Percentiles rank a stretch among this genome's conserved stretches.
These are phyloP conservation scores for Eucalyptus erythrocorys DNA, from an alignment of 345 rosid genomes.

Conservation along the genomic window DNA sequence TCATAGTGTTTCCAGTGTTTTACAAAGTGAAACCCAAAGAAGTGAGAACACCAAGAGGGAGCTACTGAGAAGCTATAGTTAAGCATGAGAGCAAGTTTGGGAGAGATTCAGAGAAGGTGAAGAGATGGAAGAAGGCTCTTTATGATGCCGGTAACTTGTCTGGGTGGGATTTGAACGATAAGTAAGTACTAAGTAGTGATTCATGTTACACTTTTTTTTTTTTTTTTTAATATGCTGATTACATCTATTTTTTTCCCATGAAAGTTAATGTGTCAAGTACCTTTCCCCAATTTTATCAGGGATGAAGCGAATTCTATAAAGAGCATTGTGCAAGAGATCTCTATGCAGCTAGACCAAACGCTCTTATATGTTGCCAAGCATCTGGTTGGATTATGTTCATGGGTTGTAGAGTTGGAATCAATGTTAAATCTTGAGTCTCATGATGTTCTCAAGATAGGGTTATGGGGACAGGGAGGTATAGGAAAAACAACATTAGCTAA, in stretches of 20 bases:
- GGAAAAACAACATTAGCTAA: background rate
- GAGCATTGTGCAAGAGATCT: background rate
- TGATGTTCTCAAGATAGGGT: background rate
- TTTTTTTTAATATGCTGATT: background rate
- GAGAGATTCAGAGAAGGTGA: background rate
- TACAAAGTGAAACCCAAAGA: background rate
- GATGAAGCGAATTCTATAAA: background rate
- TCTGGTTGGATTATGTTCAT: fast-evolving
- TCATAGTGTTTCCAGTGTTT: background rate
- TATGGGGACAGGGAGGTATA: background rate
- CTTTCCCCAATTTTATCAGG: fast-evolving
- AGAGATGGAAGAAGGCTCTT: background rate
- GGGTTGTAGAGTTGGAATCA: fast-evolving
- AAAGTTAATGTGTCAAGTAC: too few species aligned
- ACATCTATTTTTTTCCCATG: background rate
- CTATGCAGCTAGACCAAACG: fast-evolving
- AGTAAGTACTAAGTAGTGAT: background rate
- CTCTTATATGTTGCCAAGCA: background rate
- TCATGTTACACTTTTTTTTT: fast-evolving
- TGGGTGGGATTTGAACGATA: fast-evolving
- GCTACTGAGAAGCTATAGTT: background rate
- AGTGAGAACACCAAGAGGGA: background rate
- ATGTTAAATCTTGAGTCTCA: background rate
- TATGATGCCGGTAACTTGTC: fast-evolving
- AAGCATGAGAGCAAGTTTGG: background rate